Conservation (phyloP, 768 basidiomycete species). For the Rhizopogon vulgaris region DNA sequence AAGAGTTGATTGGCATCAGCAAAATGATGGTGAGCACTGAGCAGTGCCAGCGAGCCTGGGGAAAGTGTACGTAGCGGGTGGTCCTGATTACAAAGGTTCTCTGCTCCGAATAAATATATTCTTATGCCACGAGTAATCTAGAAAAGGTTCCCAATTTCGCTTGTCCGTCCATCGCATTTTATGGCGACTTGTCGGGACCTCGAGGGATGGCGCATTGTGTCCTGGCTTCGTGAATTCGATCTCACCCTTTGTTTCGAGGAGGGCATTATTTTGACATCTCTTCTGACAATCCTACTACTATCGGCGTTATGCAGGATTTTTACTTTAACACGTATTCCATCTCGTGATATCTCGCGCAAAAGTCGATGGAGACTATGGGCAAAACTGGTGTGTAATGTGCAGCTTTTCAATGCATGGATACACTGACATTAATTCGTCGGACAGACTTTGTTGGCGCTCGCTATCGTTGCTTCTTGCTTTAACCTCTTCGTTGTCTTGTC, state of each 20-base stretch:
- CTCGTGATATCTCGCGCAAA: conserved; percentile 32
- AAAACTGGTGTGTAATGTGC: conserved; percentile 57
- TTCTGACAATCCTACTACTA: conserved; percentile 43
- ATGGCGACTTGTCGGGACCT: conserved; percentile 45
- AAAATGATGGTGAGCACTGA: no score
- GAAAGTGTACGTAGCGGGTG: not conserved
- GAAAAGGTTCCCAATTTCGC: no score
- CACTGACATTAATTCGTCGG: conserved; percentile 2
- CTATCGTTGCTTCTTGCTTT: conserved; percentile 40
- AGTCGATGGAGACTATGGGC: conserved; percentile 45
- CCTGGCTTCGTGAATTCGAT: conserved; percentile 61
- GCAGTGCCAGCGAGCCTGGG: not conserved
- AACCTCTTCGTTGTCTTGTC: conserved; percentile 35
- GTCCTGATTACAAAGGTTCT: no score
- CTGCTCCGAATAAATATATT: not conserved
- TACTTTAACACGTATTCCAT: conserved; percentile 18
- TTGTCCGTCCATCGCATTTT: not conserved
- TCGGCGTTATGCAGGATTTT: conserved; percentile 34
- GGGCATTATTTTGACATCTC: conserved; percentile 50
- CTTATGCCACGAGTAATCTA: not conserved
- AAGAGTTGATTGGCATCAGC: not conserved
- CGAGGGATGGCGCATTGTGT: conserved; percentile 66
- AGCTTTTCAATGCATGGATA: not conserved
- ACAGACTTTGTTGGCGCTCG: conserved; percentile 44
- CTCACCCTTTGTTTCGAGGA: conserved; percentile 80